phyloP scores from a whole-genome alignment of 352 stramenopile species.

The Pythium dissimile region DNA sequence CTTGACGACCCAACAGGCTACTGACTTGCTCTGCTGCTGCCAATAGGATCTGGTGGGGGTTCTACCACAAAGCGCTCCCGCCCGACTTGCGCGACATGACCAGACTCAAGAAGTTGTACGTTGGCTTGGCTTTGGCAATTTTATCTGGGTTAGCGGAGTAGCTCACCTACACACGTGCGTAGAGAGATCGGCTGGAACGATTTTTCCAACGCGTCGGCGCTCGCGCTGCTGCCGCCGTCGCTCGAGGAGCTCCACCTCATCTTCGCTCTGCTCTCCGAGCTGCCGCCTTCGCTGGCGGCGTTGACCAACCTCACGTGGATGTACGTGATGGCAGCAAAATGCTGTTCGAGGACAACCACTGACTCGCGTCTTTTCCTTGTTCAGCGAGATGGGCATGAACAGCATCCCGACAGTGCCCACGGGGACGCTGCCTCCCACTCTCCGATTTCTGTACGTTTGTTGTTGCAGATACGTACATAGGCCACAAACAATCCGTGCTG shows the following conservation, averaged over 20 bases:
- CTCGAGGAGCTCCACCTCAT: conserved; percentile 26
- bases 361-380: not conserved
- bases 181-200: conserved; percentile 39
- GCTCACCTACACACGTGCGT: not conserved
- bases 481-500: not conserved
- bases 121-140: too few relatives aligned
- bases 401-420: not conserved
- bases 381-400: conserved; percentile 4
- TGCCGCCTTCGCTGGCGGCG: conserved; percentile 23
- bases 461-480: not conserved
- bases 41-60: conserved; percentile 21
- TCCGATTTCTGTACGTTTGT: conserved; percentile 13
- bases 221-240: conserved; percentile 25
- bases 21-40: not conserved
- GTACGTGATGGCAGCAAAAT: too few relatives aligned
- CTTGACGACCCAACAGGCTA: not conserved
- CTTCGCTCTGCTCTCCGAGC: conserved; percentile 11
- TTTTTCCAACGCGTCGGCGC: conserved; percentile 19
- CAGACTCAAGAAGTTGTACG: conserved; percentile 32
- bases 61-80: conserved; percentile 31
- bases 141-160: not conserved
- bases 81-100: conserved; percentile 30
- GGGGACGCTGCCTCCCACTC: conserved; percentile 2
- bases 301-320: conserved; percentile 24
- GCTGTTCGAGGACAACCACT: not conserved